Evolutionary conservation across 257 asterid genomes (phyloP), one percentile per base, ranked within the genome.

Genomic region (Salvia rosmarinus): DNA sequence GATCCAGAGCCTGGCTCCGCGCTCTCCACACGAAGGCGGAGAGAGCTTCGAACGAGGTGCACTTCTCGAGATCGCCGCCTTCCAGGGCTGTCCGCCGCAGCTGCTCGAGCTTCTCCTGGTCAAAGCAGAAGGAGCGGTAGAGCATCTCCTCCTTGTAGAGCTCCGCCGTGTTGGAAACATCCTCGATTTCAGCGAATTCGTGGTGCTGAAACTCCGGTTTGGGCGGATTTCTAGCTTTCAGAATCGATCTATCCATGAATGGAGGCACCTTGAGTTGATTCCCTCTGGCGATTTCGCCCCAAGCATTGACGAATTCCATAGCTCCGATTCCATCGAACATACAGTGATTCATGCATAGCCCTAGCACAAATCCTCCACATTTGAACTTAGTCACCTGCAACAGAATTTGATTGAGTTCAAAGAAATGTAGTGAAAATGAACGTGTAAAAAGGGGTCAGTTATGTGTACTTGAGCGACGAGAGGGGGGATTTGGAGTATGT

Each of bases 311-410:
- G 70, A 90, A 93, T 40, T 88, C 95, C 98, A 90, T 93, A 0
- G 98, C 98, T 0, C 88, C 95, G 50, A 88, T 89, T 39, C 98
- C 98, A 59, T 90, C 97, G 59, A 88, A 85, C 97, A 93, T 88
- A 62, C 97, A 87, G 58, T 93, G 98, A 71, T 93, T 93, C 95
- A 88, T 86, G 80, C 97, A 86, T 67, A 93, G 16, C 9, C 98
- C 96, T 0, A 93, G 82, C 37, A 86, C 97, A 67, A 93, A 93
- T 17, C 98, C 98, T 28, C 98, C 97, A 81, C 97, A 88, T 67
- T 87, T 85, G 91, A 92, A 92, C 77, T 86, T 85, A 1, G 98
- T 92, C 72, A 87, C 95, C 97, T 92, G 78, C 16, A 40, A 68
- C 19, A 7, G 20, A 52, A 35, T 6, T 6, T 0, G 17, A 56